Base-by-base conservation (phyloP, 2,329 filamentous ascomycete genomes). In the Verticillium tricorpus region DNA sequence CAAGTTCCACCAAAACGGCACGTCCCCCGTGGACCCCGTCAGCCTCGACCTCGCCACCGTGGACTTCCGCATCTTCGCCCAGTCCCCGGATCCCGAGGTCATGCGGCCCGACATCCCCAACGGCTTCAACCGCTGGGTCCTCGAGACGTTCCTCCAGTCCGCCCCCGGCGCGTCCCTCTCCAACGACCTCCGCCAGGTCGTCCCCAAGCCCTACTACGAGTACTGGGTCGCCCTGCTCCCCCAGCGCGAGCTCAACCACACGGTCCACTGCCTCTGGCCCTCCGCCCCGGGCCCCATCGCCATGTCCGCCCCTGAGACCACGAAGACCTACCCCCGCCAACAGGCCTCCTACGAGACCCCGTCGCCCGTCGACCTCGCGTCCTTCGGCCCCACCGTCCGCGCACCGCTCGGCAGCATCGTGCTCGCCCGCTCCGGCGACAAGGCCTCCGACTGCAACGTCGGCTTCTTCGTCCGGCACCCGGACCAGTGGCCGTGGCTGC, bases 21-120 rank as follows among this genome's bases (percentile, higher is more conserved):
- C 62, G 3, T 61, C 65, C 8, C 64, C 71, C 14, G 22, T 45
- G 9, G 76, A 81, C 45, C 78, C 79, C 2, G 60, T 65, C 2
- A 73, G 67, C 7, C 79, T 82, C 65, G 67, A 78, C 61, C 76
- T 73, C 22, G 75, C 75, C 8, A 82, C 79, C 2, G 79, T 77
- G 2, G 80, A 79, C 63, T 69, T 80, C 58, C 76, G 80, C 15
- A 70, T 81, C 22, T 79, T 81, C 58, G 71, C 74, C 3, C 75
- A 80, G 66, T 74, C 78, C 6, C 69, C 64, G 14, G 66, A 70
- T 3, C 72, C 72, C 60, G 66, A 15, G 54, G 31, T 56, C 54
- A 56, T 56, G 54, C 54, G 54, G 8, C 54, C 54, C 5, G 50
- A 61, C 35, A 45, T 40, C 3, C 62, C 61, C 40, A 61, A 63